Conservation (phyloP, 192 early-diverging fungal genomes). For the Gaertneriomyces sp. region DNA sequence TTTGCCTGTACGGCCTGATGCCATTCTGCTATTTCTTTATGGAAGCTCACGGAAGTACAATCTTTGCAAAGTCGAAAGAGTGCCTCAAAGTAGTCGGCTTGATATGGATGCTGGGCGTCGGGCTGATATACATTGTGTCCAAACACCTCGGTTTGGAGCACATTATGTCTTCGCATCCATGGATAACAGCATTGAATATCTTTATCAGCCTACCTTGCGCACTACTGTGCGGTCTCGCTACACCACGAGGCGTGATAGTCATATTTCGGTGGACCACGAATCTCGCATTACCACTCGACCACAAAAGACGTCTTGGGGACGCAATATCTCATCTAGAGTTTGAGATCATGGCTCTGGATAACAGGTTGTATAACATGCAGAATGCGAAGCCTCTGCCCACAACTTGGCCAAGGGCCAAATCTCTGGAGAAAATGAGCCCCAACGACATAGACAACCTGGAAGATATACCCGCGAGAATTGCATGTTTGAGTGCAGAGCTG, state of each 20-base stretch:
- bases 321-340: constrained; percentile 21
- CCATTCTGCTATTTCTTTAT: constrained; percentile 29
- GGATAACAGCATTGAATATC: constrained; percentile 25
- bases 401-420: neutral
- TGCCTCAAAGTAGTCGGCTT: constrained; percentile 12
- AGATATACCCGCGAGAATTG: constrained; percentile 42
- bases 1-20: constrained; percentile 26
- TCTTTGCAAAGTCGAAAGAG: constrained; percentile 24
- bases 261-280: constrained; percentile 3
- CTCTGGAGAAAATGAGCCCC: neutral
- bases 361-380: constrained; percentile 11
- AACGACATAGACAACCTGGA: neutral
- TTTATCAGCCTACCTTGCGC: constrained; percentile 22
- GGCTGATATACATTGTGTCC: constrained; percentile 19
- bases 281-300: constrained; percentile 17
- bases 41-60: constrained; percentile 23
- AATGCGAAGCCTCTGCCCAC: neutral
- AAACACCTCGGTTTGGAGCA: constrained; percentile 13
- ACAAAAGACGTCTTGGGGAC: neutral
- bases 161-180: constrained; percentile 26
- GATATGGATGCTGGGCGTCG: constrained; percentile 20
- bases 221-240: constrained; percentile 10
- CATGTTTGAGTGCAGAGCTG: constrained; percentile 47
- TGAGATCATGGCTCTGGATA: constrained; percentile 30
- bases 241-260: constrained; percentile 11